Percentiles rank a stretch among this genome's conserved stretches.
These are phyloP conservation scores for Rhypophila decipiens DNA, from an alignment of 495 filamentous ascomycete genomes.

Conservation along the genomic window DNA sequence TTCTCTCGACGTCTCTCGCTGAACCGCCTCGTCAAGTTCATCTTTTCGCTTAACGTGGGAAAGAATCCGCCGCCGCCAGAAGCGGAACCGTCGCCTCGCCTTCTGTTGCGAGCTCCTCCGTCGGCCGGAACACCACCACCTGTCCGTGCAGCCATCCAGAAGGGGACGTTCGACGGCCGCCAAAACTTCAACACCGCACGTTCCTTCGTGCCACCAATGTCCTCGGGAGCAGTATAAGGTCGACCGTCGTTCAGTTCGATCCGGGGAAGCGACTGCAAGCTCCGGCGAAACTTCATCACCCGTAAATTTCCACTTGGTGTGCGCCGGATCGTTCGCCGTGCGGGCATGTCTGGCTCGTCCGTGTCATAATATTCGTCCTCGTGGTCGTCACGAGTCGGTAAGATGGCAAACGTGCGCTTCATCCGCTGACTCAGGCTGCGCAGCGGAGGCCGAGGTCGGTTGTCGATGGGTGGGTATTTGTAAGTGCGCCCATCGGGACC, in stretches of 20 bases:
- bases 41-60: constrained; percentile 28
- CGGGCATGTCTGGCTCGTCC: constrained; percentile 30
- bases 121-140: background rate
- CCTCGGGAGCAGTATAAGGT: constrained; percentile 28
- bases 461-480: constrained; percentile 33
- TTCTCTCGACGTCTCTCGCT: constrained; percentile 60
- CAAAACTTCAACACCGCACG: constrained; percentile 1
- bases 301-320: constrained; percentile 44
- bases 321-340: constrained; percentile 44
- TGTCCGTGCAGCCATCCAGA: background rate
- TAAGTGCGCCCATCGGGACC: constrained; percentile 24
- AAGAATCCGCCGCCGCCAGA: constrained; percentile 19
- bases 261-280: constrained; percentile 29
- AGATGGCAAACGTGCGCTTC: constrained; percentile 47
- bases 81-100: too few relatives aligned
- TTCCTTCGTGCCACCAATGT: constrained; percentile 7
- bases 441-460: constrained; percentile 39
- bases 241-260: constrained; percentile 12
- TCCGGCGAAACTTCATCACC: constrained; percentile 42
- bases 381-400: constrained; percentile 34
- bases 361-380: constrained; percentile 27
- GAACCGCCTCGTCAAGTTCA: constrained; percentile 46
- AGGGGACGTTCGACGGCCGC: background rate
- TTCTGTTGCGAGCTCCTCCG: background rate
- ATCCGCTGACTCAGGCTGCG: constrained; percentile 43